Evolutionary conservation across 2,329 filamentous ascomycete species (phyloP).

Genomic region (Colletotrichum liriopes): DNA sequence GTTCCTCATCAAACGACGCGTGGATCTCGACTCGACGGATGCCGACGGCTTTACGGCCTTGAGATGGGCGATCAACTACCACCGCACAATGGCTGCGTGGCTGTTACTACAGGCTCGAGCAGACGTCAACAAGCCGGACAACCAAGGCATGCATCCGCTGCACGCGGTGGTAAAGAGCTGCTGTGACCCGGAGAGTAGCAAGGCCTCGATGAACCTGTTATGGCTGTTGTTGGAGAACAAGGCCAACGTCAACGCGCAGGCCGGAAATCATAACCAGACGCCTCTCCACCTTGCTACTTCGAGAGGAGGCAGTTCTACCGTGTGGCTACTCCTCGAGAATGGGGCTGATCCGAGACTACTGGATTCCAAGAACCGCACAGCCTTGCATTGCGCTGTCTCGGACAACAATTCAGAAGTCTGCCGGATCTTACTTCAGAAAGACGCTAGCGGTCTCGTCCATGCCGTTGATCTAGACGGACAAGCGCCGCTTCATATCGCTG

Average conservation of each 20-base stretch:
- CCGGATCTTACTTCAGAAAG: background rate
- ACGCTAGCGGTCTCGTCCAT: background rate
- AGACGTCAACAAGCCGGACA: conserved; percentile 24
- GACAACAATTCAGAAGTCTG: background rate
- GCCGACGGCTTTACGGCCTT: conserved; percentile 19
- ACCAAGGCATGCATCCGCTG: conserved; percentile 4
- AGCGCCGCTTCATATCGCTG: conserved; percentile 13
- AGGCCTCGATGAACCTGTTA: background rate
- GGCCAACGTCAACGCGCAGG: conserved; percentile 1
- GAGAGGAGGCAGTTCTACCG: background rate
- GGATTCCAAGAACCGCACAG: conserved; percentile 3
- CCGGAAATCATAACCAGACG: background rate
- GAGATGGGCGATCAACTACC: conserved; percentile 20
- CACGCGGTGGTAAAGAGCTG: conserved; percentile 1
- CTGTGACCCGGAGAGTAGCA: background rate
- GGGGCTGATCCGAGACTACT: background rate
- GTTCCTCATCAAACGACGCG: conserved; percentile 3
- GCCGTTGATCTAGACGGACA: background rate
- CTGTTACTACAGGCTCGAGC: conserved; percentile 19
- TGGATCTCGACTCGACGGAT: conserved; percentile 1
- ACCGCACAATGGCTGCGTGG: conserved; percentile 10
- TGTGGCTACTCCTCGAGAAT: conserved; percentile 21
- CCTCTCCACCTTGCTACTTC: conserved; percentile 13
- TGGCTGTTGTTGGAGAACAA: conserved; percentile 21
- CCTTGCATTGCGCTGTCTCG: background rate